Percentiles rank a stretch among this genome's conserved stretches.
Evolutionary conservation across 2,329 filamentous ascomycete genomes (phyloP).

Genomic region (Leptographium wingfieldii): DNA sequence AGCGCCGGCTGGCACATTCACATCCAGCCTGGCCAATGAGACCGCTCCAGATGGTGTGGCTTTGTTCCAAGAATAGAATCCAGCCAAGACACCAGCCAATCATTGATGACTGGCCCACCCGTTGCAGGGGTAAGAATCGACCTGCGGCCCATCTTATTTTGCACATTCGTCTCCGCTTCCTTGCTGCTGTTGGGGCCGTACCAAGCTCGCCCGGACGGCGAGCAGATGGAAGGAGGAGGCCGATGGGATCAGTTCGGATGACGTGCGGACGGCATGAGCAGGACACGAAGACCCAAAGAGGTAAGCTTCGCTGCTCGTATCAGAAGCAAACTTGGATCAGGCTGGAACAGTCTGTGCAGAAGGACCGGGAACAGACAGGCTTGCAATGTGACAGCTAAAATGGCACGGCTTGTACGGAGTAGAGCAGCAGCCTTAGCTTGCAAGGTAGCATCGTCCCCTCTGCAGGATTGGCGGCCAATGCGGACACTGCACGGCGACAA

Average conservation of each 20-base stretch:
- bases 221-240: background rate
- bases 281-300: too few species aligned
- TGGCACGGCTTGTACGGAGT: background rate
- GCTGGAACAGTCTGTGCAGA: too few species aligned
- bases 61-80: constrained; percentile 3
- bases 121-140: background rate
- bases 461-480: background rate
- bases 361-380: too few species aligned
- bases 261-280: too few species aligned
- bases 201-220: background rate
- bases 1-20: constrained; percentile 1
- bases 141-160: background rate
- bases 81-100: background rate
- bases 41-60: background rate
- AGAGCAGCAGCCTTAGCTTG: background rate
- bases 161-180: background rate
- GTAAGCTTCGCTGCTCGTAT: too few species aligned
- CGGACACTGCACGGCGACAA: background rate
- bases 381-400: too few species aligned
- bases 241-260: too few species aligned
- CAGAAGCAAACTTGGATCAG: too few species aligned
- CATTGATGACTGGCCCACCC: background rate
- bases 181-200: background rate
- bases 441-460: background rate
- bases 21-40: background rate